phyloP scores from a whole-genome alignment of 2,329 filamentous ascomycete genomes.

The Aspergillus aculeatus region DNA sequence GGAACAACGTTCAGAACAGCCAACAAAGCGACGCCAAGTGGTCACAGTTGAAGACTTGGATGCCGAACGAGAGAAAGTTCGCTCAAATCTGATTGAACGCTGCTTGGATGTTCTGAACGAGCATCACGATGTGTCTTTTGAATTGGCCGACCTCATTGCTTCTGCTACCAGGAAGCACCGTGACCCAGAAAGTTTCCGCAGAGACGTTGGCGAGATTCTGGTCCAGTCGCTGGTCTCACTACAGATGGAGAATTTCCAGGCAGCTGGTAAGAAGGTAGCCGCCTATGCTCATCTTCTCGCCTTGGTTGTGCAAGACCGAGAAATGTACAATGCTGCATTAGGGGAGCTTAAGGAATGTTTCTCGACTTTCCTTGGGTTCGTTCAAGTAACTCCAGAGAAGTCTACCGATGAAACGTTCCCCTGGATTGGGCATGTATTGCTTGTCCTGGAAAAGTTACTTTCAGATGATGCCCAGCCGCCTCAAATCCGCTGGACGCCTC shows the following conservation, averaged over 20 bases:
- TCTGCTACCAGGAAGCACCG: slow-evolving; percentile 65
- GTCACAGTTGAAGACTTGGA: slow-evolving; percentile 76
- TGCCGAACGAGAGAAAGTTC: slow-evolving; percentile 68
- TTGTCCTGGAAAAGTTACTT: slow-evolving; percentile 88
- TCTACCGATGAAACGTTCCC: slow-evolving; percentile 76
- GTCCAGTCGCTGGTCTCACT: slow-evolving; percentile 76
- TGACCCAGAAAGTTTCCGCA: slow-evolving; percentile 58
- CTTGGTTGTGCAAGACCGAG: slow-evolving; percentile 75
- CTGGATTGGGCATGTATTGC: slow-evolving; percentile 86
- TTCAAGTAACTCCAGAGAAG: slow-evolving; percentile 65
- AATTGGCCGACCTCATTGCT: slow-evolving; percentile 81
- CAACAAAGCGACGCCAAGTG: slow-evolving; percentile 33
- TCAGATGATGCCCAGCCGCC: slow-evolving; percentile 81
- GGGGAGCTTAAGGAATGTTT: slow-evolving; percentile 76
- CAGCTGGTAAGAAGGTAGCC: slow-evolving; percentile 68
- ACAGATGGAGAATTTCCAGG: slow-evolving; percentile 56
- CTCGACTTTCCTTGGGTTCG: slow-evolving; percentile 71
- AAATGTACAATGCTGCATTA: slow-evolving; percentile 76
- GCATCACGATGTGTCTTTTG: slow-evolving; percentile 85
- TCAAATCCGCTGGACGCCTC: slow-evolving; percentile 67
- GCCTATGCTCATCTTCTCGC: slow-evolving; percentile 91
- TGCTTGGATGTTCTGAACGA: slow-evolving; percentile 86
- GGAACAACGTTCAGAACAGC: slow-evolving; percentile 24
- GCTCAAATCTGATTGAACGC: slow-evolving; percentile 78
- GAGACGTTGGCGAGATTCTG: slow-evolving; percentile 78